These are phyloP conservation scores for Lachnellula hyalina DNA, from an alignment of 2,329 filamentous ascomycete genomes.

Conservation along the genomic window DNA sequence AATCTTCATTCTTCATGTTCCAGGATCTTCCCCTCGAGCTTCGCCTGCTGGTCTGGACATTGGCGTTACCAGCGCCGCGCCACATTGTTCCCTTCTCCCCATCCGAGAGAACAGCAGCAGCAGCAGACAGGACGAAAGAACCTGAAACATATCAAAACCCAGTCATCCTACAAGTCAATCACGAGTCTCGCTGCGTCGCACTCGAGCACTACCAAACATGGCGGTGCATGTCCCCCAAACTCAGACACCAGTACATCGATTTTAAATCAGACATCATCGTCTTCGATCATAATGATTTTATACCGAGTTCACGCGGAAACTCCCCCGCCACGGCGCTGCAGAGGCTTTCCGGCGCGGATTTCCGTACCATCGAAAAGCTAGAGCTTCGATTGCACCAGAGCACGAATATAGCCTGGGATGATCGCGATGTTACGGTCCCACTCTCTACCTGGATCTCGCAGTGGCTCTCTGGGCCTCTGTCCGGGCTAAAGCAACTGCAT, in stretches of 20 bases:
- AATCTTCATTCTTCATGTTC: too few species aligned
- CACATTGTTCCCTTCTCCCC: background rate
- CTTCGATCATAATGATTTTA: background rate
- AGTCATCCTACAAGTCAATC: background rate
- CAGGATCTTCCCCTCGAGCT: background rate
- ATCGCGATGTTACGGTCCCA: background rate
- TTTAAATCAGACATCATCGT: background rate
- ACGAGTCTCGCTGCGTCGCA: background rate
- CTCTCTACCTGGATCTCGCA: background rate
- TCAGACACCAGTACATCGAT: background rate
- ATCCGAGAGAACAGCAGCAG: background rate
- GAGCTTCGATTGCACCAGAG: background rate
- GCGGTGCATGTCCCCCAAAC: background rate
- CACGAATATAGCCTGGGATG: background rate
- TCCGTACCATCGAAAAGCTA: background rate
- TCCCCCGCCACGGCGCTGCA: background rate
- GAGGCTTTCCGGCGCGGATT: background rate
- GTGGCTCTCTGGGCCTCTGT: background rate
- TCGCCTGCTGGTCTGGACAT: background rate
- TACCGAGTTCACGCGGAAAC: background rate
- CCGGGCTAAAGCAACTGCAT: background rate
- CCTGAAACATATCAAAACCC: background rate
- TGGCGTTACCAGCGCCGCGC: background rate
- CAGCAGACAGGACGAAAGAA: background rate
- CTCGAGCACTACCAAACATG: background rate